Conservation (phyloP, 169 alveolate species). For the Plasmodium adleri region DNA sequence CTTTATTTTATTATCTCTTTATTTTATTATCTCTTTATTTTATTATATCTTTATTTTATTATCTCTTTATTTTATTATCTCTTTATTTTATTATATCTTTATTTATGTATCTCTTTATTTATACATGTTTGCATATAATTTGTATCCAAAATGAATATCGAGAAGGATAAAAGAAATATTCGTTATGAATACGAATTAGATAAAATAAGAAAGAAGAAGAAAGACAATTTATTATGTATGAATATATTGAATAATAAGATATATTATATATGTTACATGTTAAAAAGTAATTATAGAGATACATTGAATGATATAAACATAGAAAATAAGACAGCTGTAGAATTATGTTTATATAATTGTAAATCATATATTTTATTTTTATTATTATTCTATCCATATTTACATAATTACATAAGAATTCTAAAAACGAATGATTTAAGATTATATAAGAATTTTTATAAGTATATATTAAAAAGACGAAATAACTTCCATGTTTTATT, state of each 20-base stretch:
- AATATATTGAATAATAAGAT: constrained; percentile 53
- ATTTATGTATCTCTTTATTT: background rate
- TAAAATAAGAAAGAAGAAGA: constrained; percentile 53
- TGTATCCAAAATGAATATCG: constrained; percentile 24
- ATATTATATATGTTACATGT: constrained; percentile 66
- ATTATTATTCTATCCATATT: constrained; percentile 57
- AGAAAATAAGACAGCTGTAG: constrained; percentile 49
- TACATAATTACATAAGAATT: constrained; percentile 40
- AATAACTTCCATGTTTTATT: constrained; percentile 44
- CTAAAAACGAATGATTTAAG: constrained; percentile 49
- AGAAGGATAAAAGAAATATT: constrained; percentile 47
- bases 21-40: background rate
- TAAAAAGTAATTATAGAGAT: constrained; percentile 61
- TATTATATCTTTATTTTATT: background rate
- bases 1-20: too few relatives aligned
- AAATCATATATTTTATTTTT: constrained; percentile 56
- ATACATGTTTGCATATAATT: background rate
- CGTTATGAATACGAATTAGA: constrained; percentile 72
- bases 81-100: background rate
- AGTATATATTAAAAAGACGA: constrained; percentile 35
- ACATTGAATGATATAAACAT: constrained; percentile 48
- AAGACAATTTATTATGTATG: constrained; percentile 38
- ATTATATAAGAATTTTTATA: constrained; percentile 53
- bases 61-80: too few relatives aligned
- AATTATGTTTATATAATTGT: constrained; percentile 65